Evolutionary conservation across 1,284 basidiomycete genomes (phyloP), one percentile per base, ranked within the genome.

Genomic region (Golubevia pallescens): DNA sequence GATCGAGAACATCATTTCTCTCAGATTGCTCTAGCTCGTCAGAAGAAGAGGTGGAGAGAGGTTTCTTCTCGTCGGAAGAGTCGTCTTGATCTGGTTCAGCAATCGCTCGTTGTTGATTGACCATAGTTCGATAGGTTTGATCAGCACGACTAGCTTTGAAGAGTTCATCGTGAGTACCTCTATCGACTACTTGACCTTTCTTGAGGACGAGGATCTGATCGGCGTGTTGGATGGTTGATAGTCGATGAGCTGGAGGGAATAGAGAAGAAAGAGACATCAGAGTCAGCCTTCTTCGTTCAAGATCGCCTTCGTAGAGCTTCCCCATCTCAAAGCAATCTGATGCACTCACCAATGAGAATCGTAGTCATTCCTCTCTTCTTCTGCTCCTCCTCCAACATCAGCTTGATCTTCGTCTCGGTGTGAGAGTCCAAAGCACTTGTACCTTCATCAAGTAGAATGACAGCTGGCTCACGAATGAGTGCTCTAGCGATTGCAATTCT

Each of bases 401-500:
- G 52, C 61, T 76, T 73, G 70, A 85, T 83, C 55, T 70, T 69
- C 60, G 71, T 73, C 63, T 85, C 82, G 1, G 81, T 85, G 23
- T 72, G 70, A 2, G 77, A 75, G 65, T 84, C 81, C 19, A 85
- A 61, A 7, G 81, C 79, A 14, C 77, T 80, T 3, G 82, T 85
- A 6, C 71, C 81, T 61, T 85, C 82, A 63, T 85, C 82, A 1
- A 85, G 67, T 51, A 72, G 69, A 2, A 85, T 68, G 16, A 85
- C 68, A 13, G 67, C 69, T 1, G 82, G 82, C 62, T 81, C 67
- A 10, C 78, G 68, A 8, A 85, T 71, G 1, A 85, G 70, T 2
- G 82, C 82, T 24, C 82, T 74, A 2, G 82, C 82, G 52, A 85
- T 77, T 20, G 81, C 80, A 57, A 85, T 67, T 20, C 82, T 68